Conservation (phyloP, 495 filamentous ascomycete species). For the Immersiella caudata region DNA sequence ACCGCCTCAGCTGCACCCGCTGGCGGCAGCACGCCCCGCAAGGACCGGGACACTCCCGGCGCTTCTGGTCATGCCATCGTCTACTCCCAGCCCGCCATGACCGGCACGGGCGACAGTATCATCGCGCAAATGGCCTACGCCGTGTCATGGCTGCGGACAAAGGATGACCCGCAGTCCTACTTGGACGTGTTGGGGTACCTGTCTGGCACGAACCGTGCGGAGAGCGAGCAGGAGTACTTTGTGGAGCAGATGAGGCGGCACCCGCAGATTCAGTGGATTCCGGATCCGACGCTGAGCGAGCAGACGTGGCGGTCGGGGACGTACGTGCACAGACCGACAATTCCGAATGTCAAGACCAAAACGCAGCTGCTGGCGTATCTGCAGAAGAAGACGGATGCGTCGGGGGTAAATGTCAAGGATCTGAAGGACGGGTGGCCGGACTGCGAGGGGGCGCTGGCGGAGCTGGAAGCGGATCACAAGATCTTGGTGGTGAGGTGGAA, state of each 20-base stretch:
- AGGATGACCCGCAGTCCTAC: constrained; percentile 69
- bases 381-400: constrained; percentile 77
- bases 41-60: constrained; percentile 55
- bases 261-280: constrained; percentile 71
- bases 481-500: constrained; percentile 85
- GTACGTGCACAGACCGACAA: constrained; percentile 75
- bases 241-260: constrained; percentile 58
- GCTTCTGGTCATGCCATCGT: constrained; percentile 54
- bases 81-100: constrained; percentile 77
- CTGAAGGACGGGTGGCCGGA: constrained; percentile 93
- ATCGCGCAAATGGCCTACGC: constrained; percentile 84
- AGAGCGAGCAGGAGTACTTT: constrained; percentile 46
- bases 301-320: constrained; percentile 61
- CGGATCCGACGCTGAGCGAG: constrained; percentile 58
- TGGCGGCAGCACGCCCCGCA: constrained; percentile 48
- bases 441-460: constrained; percentile 73
- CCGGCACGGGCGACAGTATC: constrained; percentile 75
- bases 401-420: constrained; percentile 79
- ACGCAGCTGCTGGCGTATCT: constrained; percentile 77
- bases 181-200: constrained; percentile 76
- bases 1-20: constrained; percentile 50
- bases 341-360: constrained; percentile 72
- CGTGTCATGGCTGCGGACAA: constrained; percentile 80
- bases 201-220: constrained; percentile 58
- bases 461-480: constrained; percentile 75